Base-by-base conservation (phyloP, 371 early-diverging fungal species). In the Mortierella sp. region DNA sequence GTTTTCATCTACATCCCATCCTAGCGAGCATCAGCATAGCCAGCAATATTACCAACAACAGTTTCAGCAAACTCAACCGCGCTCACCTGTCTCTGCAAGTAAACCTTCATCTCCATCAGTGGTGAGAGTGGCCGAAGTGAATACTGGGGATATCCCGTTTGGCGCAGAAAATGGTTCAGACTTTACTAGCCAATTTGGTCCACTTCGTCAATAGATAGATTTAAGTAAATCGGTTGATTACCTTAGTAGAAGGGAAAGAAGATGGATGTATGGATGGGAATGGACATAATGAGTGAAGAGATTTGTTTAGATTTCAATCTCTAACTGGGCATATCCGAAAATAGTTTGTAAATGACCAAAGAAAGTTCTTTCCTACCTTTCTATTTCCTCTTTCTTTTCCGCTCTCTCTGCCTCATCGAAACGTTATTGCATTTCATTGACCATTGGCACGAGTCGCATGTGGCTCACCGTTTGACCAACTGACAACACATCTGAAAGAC, bases 61-160 rank as follows among this genome's bases (percentile, higher is more conserved):
- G 19, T 43, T 19, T 31, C 40, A 32, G 9, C 67, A 56, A 17
- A 32, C 37, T 10, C 68, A 10, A 42, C 47, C 26, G 9, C 35
- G 42, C 13, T 22, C 59, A 3, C 17, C n/a, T 23, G 23, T 0
- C 5, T 1, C 19, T 40, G 28, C 9, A 6, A 49, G 26, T 53
- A 28, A 64, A 26, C 59, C 70, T 12, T 34, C 28, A 7, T 70
- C 70, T 9, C 58, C 58, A 45, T 58, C 76, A 40, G 17, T 5
- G 51, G 43, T 49, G 55, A 67, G 37, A 32, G 23, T 31, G 22
- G 57, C 15, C 12, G 68, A 70, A 22, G 31, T 76, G 49, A 71
- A 76, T 37, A 28, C 63, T 8, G 70, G 68, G 8, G 71, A 76
- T 3, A 70, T 70, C 32, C 76, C 76, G 2, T 76, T 76, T 67